Evolutionary conservation across 495 filamentous ascomycete species (phyloP), one percentile per base, ranked within the genome.

Genomic region (Aspergillus kassunensis): DNA sequence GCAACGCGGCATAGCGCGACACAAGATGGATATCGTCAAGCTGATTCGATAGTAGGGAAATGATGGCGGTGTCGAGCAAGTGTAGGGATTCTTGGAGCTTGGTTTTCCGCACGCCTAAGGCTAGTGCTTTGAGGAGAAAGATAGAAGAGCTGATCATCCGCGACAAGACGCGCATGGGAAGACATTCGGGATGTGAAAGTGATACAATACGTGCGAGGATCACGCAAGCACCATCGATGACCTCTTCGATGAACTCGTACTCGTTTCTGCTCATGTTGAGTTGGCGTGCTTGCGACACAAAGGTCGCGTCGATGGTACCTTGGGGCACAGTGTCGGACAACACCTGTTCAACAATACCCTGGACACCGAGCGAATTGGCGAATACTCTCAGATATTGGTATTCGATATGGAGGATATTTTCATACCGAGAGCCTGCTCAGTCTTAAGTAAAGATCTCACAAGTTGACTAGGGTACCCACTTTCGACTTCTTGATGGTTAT

Each of bases 41-140:
- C 1, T 56, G 59, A 21, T 59, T 65, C 2, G 56, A 56, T 20
- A 63, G 64, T 36, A 74, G 37, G 2, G 67, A 57, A 12, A 49
- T 40, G 42, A 72, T 69, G 3, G 58, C 58, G n/a, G 49, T 42
- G 19, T 72, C 67, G 10, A 74, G 63, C n/a, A 71, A 62, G 18
- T 62, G 57, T 3, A 74, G 55, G 5, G 67, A 63, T 4, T 63
- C 58, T 31, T 66, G 57, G 13, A 74, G 51, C 47, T 71, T 65
- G 6, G 57, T 49, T 27, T 62, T 68, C 23, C 62, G 59, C 1
- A 61, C 61, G 1, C 71, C 71, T 4, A 75, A 51, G 29, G 64
- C 66, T 12, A 75, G 53, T 8, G 68, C 65, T 58, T 75, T 75
- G 40, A 75, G 60, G 1, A 73, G 54, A 37, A 68, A 75, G 45